Evolutionary conservation across 2,329 filamentous ascomycete species (phyloP).

Genomic region (Nemania bipapillata): DNA sequence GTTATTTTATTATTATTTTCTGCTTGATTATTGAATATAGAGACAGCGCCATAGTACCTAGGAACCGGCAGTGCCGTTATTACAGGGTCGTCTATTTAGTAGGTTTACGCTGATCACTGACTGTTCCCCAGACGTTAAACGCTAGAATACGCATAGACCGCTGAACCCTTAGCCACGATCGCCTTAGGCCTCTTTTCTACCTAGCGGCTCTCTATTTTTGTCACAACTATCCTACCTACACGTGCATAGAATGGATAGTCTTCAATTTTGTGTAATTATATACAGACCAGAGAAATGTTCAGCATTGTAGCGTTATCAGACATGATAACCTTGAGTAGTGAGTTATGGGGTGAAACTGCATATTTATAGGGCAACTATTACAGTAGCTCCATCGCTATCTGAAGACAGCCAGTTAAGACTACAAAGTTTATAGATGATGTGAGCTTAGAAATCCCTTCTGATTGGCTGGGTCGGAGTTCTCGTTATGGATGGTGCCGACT

Average conservation of each 20-base stretch:
- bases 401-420: too few species aligned
- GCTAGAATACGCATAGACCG: neutral
- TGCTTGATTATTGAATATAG: neutral
- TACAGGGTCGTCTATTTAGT: neutral
- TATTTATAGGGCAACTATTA: neutral
- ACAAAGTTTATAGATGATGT: constrained; percentile 1
- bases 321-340: neutral
- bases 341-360: neutral
- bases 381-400: too few species aligned
- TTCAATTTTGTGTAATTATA: too few species aligned
- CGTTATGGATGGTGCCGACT: constrained; percentile 33
- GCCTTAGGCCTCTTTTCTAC: neutral
- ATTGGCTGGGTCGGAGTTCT: constrained; percentile 36
- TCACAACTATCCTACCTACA: neutral
- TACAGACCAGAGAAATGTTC: too few species aligned
- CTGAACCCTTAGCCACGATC: constrained; percentile 10
- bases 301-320: neutral
- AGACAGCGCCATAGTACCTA: too few species aligned
- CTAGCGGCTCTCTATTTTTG: constrained; percentile 8
- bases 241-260: too few species aligned
- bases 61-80: neutral
- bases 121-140: constrained; percentile 23
- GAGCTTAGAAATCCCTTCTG: constrained; percentile 2
- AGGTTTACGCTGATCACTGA: neutral
- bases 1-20: too few species aligned